These are phyloP conservation scores for Ophiostoma angusticollis DNA, from an alignment of 2,329 filamentous ascomycete species.

Conservation along the genomic window DNA sequence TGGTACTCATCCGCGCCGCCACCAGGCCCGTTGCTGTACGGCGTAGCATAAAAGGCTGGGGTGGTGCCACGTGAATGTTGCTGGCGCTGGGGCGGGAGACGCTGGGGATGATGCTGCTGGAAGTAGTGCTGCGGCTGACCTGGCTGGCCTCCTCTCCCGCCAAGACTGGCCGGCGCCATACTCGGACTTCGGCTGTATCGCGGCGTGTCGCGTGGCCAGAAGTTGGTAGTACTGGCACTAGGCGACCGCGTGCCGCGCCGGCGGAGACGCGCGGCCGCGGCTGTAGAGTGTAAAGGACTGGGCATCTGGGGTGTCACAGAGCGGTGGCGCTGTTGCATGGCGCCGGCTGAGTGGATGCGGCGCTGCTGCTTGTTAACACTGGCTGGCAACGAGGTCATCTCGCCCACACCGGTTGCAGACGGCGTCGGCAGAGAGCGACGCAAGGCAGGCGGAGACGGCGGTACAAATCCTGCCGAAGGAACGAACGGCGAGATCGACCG, in stretches of 20 bases:
- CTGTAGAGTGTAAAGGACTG: no score
- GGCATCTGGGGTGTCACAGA: no score
- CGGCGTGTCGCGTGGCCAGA: conserved; percentile 38
- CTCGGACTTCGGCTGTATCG: conserved; percentile 35
- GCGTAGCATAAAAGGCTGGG: conserved; percentile 64
- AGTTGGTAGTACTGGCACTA: conserved; percentile 1
- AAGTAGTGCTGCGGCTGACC: conserved; percentile 17
- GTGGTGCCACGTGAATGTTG: conserved; percentile 32
- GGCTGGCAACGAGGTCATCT: no score
- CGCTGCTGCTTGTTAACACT: conserved; percentile 22
- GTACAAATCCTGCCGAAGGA: no score
- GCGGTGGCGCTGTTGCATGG: conserved; percentile 13
- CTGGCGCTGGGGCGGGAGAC: background rate
- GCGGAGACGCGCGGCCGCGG: conserved; percentile 16
- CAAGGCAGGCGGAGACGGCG: no score
- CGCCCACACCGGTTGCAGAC: no score
- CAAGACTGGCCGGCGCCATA: conserved; percentile 23
- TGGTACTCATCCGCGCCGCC: conserved; percentile 17
- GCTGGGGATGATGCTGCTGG: conserved; percentile 10
- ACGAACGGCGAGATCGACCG: conserved; percentile 12
- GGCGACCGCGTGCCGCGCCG: conserved; percentile 43
- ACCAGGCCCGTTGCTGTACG: conserved; percentile 49
- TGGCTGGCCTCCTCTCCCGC: conserved; percentile 17
- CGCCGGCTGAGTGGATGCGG: conserved; percentile 31
- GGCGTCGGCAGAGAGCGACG: no score